phyloP scores from a whole-genome alignment of 495 filamentous ascomycete genomes.

The Venustampulla echinocandica region DNA sequence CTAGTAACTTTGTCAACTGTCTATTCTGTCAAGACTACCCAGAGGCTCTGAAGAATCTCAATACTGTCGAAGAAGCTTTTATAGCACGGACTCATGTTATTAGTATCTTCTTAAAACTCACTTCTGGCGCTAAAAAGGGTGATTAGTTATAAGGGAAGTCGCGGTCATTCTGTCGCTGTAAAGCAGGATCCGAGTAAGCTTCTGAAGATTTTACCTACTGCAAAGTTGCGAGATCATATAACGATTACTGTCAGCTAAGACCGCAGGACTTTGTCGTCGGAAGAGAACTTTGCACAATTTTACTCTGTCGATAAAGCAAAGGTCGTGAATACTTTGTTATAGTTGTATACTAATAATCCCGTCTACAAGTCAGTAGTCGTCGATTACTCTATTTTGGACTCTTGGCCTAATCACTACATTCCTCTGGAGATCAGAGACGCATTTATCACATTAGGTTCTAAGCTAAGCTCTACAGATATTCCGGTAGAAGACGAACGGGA shows the following conservation, averaged over 20 bases:
- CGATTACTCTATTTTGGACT: slow-evolving; percentile 13
- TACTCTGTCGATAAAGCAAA: slow-evolving; percentile 12
- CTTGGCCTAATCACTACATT: slow-evolving; percentile 13
- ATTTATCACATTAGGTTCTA: slow-evolving; percentile 13
- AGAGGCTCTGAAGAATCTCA: slow-evolving; percentile 11
- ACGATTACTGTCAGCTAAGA: slow-evolving; percentile 11
- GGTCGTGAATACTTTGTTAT: slow-evolving; percentile 9
- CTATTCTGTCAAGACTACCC: slow-evolving; percentile 13
- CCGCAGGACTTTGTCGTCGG: slow-evolving; percentile 2
- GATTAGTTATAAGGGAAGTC: slow-evolving; percentile 8
- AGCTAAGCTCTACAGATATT: slow-evolving; percentile 10
- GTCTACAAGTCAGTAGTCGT: slow-evolving; percentile 7
- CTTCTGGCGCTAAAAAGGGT: slow-evolving; percentile 6
- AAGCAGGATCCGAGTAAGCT: slow-evolving; percentile 9
- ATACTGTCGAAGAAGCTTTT: slow-evolving; percentile 11
- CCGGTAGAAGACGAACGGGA: slow-evolving; percentile 12
- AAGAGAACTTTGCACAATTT: slow-evolving; percentile 9
- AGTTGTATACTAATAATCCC: slow-evolving; percentile 9
- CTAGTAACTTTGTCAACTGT: slow-evolving; percentile 13
- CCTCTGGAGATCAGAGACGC: slow-evolving; percentile 12
- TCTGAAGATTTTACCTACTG: slow-evolving; percentile 7
- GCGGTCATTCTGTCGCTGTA: slow-evolving; percentile 6
- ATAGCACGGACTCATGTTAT: slow-evolving; percentile 10
- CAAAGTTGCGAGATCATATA: slow-evolving; percentile 7
- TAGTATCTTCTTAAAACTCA: slow-evolving; percentile 11